A percentile compares a stretch with the other conserved stretches of the same genome.
phyloP scores from a whole-genome alignment of 208 protist species.

The Leishmania mexicana region DNA sequence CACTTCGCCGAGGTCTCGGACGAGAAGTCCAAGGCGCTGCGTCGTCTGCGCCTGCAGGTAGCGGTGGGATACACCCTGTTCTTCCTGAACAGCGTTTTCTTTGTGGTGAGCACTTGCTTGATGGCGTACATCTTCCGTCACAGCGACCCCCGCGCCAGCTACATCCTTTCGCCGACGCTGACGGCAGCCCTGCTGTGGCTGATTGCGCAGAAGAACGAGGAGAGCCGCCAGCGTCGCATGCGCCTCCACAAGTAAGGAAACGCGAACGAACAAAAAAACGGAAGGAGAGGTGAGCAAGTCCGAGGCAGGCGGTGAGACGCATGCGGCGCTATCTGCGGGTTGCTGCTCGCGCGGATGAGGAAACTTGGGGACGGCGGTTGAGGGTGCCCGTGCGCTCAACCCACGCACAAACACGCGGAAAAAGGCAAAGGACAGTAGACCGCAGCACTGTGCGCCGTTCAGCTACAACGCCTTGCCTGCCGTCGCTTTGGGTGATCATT shows the following conservation, averaged over 20 bases:
- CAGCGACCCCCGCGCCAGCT: constrained; percentile 77
- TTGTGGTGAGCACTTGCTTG: constrained; percentile 68
- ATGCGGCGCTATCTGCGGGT: background rate
- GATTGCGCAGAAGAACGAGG: constrained; percentile 90
- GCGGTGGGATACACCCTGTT: constrained; percentile 81
- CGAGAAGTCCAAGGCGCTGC: constrained; percentile 66
- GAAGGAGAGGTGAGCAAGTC: background rate
- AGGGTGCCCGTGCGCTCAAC: background rate
- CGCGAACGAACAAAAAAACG: background rate
- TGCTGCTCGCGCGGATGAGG: background rate
- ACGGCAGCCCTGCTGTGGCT: constrained; percentile 86
- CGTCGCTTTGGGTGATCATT: background rate
- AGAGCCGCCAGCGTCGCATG: constrained; percentile 88
- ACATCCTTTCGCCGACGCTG: constrained; percentile 78
- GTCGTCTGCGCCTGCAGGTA: constrained; percentile 81
- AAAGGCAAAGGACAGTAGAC: background rate
- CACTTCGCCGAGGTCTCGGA: constrained; percentile 77
- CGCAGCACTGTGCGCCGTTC: background rate
- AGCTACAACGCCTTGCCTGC: background rate
- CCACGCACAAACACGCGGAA: background rate
- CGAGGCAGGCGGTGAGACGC: background rate
- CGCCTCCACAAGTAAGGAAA: constrained; percentile 67
- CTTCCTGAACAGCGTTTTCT: constrained; percentile 87
- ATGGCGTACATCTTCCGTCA: constrained; percentile 89
- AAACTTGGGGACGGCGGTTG: background rate